phyloP scores from a whole-genome alignment of 2,329 filamentous ascomycete genomes.

The Fusarium odoratissimum region DNA sequence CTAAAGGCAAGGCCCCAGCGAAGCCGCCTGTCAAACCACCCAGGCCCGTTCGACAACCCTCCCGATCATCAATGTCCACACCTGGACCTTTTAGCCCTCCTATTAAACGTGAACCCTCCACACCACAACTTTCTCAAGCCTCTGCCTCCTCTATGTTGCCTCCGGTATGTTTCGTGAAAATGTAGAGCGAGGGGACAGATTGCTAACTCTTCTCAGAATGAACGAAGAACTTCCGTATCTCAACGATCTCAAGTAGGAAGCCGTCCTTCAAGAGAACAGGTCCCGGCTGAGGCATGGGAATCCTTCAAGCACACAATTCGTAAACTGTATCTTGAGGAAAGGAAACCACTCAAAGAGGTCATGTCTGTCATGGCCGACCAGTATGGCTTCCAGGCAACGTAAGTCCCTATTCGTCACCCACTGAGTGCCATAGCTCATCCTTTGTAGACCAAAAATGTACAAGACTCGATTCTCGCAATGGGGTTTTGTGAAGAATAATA shows the following conservation, averaged over 20 bases:
- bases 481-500: conserved; percentile 67
- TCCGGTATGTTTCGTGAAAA: conserved; percentile 40
- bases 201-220: conserved; percentile 39
- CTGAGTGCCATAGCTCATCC: conserved; percentile 19
- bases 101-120: conserved; percentile 48
- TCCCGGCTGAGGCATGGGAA: conserved; percentile 61
- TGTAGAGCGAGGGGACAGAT: neutral
- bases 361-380: conserved; percentile 63
- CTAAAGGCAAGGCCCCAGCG: conserved; percentile 51
- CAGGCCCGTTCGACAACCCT: conserved; percentile 43
- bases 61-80: conserved; percentile 37
- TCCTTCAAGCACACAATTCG: conserved; percentile 59
- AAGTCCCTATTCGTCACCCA: conserved; percentile 36
- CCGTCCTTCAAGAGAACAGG: conserved; percentile 56
- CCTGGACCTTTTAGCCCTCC: conserved; percentile 42
- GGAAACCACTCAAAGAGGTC: conserved; percentile 64
- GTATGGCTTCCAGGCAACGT: conserved; percentile 63
- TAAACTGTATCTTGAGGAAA: conserved; percentile 60
- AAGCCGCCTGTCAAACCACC: conserved; percentile 49
- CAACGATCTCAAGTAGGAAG: conserved; percentile 48
- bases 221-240: conserved; percentile 46
- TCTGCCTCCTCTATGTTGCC: conserved; percentile 41
- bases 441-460: conserved; percentile 63
- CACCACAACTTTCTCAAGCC: conserved; percentile 44
- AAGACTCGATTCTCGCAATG: conserved; percentile 67